A percentile compares a stretch with the other conserved stretches of the same genome.
These are phyloP conservation scores for Madurella mycetomatis DNA, from an alignment of 2,329 filamentous ascomycete species.

Conservation along the genomic window DNA sequence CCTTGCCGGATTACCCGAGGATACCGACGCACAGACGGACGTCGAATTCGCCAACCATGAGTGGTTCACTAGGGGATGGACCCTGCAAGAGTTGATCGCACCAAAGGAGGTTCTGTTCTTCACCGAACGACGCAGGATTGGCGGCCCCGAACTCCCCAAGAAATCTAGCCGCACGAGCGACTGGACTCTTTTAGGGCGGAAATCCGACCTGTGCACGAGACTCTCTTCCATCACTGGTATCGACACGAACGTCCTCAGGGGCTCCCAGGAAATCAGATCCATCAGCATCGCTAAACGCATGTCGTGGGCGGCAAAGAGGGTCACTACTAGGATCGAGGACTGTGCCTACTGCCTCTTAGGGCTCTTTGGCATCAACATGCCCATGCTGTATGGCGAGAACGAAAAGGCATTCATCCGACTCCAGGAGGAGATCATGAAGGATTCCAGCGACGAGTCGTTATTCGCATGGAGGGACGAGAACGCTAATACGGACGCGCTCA, in stretches of 20 bases:
- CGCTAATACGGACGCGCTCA: neutral
- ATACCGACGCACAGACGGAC: neutral
- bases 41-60: neutral
- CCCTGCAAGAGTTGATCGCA: neutral
- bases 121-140: neutral
- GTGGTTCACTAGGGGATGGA: neutral
- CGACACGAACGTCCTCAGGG: neutral
- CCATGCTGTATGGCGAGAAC: slow-evolving; percentile 6
- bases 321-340: neutral
- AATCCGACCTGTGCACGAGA: neutral
- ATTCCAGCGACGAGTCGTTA: slow-evolving; percentile 3
- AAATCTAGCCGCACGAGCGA: neutral
- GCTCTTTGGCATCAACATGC: slow-evolving; percentile 6
- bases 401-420: slow-evolving; percentile 11
- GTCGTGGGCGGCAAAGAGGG: slow-evolving; percentile 1
- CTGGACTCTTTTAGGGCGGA: neutral
- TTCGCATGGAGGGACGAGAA: slow-evolving; percentile 2
- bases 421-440: slow-evolving; percentile 13
- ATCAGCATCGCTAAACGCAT: slow-evolving; percentile 5
- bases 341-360: slow-evolving; percentile 1
- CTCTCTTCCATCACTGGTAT: neutral
- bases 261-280: neutral
- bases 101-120: neutral
- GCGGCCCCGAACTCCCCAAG: neutral
- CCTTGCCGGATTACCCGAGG: neutral